These are phyloP conservation scores for Petrea volubilis DNA, from an alignment of 257 asterid genomes.

Conservation along the genomic window DNA sequence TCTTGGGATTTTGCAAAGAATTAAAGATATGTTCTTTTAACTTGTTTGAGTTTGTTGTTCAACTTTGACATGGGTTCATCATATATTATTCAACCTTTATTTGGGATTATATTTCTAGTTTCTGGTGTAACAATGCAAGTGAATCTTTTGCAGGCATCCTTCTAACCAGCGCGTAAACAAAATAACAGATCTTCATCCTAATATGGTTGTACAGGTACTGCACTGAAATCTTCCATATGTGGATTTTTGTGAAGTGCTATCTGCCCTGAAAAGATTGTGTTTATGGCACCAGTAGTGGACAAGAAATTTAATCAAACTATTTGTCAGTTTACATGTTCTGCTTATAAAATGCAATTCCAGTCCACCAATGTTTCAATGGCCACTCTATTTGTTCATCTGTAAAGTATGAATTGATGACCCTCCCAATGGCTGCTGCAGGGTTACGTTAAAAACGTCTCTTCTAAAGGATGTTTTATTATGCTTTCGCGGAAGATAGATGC, in stretches of 20 bases:
- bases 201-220: conserved; percentile 72
- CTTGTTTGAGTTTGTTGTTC: background rate
- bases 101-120: background rate
- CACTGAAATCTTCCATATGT: background rate
- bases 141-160: conserved; percentile 46
- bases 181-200: no score
- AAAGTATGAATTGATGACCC: background rate
- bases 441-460: conserved; percentile 69
- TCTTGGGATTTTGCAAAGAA: background rate
- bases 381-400: conserved; percentile 9
- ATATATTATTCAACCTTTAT: background rate
- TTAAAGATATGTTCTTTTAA: no score
- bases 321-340: background rate
- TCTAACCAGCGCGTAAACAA: no score
- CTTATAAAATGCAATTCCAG: no score
- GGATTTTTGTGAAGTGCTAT: background rate
- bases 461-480: conserved; percentile 86
- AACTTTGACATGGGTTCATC: conserved; percentile 7
- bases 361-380: background rate
- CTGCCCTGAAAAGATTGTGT: background rate
- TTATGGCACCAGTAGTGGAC: background rate
- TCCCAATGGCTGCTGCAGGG: conserved; percentile 54
- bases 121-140: conserved; percentile 12
- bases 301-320: background rate
- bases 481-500: conserved; percentile 89